These are phyloP conservation scores for Coniophora puteana DNA, from an alignment of 1,284 basidiomycete species.

Conservation along the genomic window DNA sequence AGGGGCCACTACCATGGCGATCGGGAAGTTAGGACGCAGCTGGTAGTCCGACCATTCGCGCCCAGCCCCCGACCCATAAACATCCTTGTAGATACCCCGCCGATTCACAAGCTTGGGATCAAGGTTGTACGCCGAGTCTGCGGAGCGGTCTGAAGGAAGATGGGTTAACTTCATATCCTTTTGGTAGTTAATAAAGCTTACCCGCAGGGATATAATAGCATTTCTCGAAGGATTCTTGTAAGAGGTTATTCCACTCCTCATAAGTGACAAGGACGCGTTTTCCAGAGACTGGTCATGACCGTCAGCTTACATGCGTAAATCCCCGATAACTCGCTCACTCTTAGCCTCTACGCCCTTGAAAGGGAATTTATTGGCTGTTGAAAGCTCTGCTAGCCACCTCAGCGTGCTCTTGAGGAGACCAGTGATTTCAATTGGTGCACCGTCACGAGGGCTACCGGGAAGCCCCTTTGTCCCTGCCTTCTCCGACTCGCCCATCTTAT, in stretches of 20 bases:
- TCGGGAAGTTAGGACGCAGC: slow-evolving; percentile 87
- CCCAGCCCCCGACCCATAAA: slow-evolving; percentile 82
- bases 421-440: slow-evolving; percentile 94
- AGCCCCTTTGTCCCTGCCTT: slow-evolving; percentile 93
- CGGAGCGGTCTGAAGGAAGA: slow-evolving; percentile 51
- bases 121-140: slow-evolving; percentile 74
- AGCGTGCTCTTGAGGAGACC: slow-evolving; percentile 92
- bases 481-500: slow-evolving; percentile 92
- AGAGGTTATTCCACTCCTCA: slow-evolving; percentile 83
- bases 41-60: slow-evolving; percentile 98
- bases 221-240: slow-evolving; percentile 87
- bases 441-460: slow-evolving; percentile 93
- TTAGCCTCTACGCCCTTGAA: slow-evolving; percentile 85
- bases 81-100: slow-evolving; percentile 98
- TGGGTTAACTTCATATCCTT: not conserved
- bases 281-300: slow-evolving; percentile 62
- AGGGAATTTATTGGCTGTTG: slow-evolving; percentile 71
- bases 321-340: slow-evolving; percentile 48
- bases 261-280: slow-evolving; percentile 77
- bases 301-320: slow-evolving; percentile 9
- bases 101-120: slow-evolving; percentile 78
- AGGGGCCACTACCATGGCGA: slow-evolving; percentile 96
- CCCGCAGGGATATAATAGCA: slow-evolving; percentile 88
- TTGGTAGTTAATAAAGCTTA: slow-evolving; percentile 30
- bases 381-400: slow-evolving; percentile 80